phyloP scores from a whole-genome alignment of 2,329 filamentous ascomycete genomes.

The Fusarium neocosmosporiellum region DNA sequence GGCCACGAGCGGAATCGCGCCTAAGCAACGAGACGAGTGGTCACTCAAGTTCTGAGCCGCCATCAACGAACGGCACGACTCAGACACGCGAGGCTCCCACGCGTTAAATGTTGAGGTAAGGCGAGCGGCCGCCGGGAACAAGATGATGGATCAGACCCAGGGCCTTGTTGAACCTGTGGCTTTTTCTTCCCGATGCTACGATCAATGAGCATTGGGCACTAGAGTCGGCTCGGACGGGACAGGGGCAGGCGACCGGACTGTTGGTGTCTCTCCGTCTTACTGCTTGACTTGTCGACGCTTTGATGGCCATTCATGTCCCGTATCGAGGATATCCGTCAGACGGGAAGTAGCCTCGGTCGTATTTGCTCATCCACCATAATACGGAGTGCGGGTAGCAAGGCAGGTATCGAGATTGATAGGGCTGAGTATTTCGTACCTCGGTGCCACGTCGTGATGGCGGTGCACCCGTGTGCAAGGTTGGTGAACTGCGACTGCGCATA shows the following conservation, averaged over 20 bases:
- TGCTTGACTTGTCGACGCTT: neutral
- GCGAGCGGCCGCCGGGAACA: conserved; percentile 26
- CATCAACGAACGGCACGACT: conserved; percentile 25
- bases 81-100: conserved; percentile 21
- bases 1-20: conserved; percentile 35
- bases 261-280: conserved; percentile 18
- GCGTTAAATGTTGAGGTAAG: conserved; percentile 8
- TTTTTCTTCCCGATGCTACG: conserved; percentile 2
- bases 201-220: neutral
- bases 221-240: neutral
- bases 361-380: conserved; percentile 8
- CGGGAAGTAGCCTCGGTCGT: neutral
- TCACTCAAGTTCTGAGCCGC: conserved; percentile 7
- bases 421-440: conserved; percentile 37
- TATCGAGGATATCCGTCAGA: neutral
- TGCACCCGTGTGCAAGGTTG: conserved; percentile 29
- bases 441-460: conserved; percentile 41
- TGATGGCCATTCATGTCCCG: neutral
- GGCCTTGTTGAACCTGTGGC: conserved; percentile 30
- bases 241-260: neutral
- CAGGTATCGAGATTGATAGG: conserved; percentile 36
- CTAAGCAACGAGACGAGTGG: conserved; percentile 28
- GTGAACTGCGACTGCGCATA: conserved; percentile 32
- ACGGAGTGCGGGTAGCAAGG: conserved; percentile 4
- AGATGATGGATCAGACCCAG: conserved; percentile 11